phyloP scores from a whole-genome alignment of 352 stramenopile genomes.

The Phytopythium montanum region DNA sequence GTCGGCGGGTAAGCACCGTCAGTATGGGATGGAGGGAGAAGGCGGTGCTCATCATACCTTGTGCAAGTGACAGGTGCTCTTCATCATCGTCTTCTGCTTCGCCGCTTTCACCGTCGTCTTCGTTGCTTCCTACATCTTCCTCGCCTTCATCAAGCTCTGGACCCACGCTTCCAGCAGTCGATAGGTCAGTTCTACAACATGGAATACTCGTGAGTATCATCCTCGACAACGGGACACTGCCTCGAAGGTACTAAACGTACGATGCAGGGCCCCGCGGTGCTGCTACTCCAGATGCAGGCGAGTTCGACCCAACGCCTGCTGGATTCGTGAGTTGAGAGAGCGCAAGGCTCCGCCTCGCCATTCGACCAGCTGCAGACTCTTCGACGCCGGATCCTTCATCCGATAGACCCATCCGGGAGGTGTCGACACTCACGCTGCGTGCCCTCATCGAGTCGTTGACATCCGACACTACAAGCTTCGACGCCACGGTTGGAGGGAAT shows the following conservation, averaged over 20 bases:
- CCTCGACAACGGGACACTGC: too few relatives aligned
- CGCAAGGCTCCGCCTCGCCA: constrained; percentile 51
- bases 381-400: neutral
- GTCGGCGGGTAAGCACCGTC: neutral
- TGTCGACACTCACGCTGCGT: neutral
- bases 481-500: constrained; percentile 28
- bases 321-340: constrained; percentile 55
- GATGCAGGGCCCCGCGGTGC: too few relatives aligned
- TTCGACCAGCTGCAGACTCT: constrained; percentile 17
- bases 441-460: neutral
- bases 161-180: constrained; percentile 6
- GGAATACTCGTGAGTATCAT: too few relatives aligned
- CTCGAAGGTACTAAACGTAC: too few relatives aligned
- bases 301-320: constrained; percentile 5
- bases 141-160: constrained; percentile 17
- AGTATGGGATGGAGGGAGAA: neutral
- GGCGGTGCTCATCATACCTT: constrained; percentile 25
- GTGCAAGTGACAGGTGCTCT: constrained; percentile 54
- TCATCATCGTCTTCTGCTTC: constrained; percentile 49
- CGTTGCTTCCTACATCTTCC: constrained; percentile 26
- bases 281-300: neutral
- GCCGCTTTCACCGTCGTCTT: constrained; percentile 42
- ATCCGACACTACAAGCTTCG: neutral
- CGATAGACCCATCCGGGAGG: neutral
- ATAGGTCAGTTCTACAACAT: neutral